These are phyloP conservation scores for Rhizopogon vinicolor DNA, from an alignment of 768 basidiomycete species.

Conservation along the genomic window DNA sequence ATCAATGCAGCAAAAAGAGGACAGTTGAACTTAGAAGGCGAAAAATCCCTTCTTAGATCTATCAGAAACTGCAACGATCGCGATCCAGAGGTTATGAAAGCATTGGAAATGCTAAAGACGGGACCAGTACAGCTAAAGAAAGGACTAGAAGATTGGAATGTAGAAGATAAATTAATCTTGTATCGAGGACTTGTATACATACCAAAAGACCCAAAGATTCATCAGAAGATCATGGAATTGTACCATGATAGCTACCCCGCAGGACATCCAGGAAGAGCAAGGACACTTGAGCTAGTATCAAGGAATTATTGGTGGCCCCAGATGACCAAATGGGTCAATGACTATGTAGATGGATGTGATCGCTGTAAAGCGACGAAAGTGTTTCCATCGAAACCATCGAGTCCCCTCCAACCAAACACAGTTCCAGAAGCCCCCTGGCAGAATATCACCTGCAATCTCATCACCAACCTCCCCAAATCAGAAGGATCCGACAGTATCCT, in stretches of 20 bases:
- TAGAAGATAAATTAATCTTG: neutral
- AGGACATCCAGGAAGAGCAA: neutral
- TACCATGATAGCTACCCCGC: neutral
- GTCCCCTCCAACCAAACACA: neutral
- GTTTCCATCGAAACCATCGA: neutral
- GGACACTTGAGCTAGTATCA: neutral
- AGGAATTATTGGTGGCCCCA: neutral
- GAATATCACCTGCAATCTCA: neutral
- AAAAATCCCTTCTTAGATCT: neutral
- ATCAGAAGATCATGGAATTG: neutral
- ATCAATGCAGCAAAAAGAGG: neutral
- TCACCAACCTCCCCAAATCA: neutral
- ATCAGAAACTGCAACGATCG: neutral
- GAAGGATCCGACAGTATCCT: neutral
- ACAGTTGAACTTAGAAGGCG: neutral
- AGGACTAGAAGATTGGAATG: neutral
- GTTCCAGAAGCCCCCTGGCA: constrained; percentile 1
- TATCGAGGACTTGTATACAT: neutral
- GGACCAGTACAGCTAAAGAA: neutral
- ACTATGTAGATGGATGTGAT: neutral
- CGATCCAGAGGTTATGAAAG: neutral
- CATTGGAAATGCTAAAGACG: neutral
- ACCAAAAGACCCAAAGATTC: neutral
- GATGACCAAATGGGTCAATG: neutral
- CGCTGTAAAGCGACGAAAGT: neutral